Evolutionary conservation across 1,139 yeast genomes (phyloP), one percentile per base, ranked within the genome.

Genomic region (Geotrichum candidum): DNA sequence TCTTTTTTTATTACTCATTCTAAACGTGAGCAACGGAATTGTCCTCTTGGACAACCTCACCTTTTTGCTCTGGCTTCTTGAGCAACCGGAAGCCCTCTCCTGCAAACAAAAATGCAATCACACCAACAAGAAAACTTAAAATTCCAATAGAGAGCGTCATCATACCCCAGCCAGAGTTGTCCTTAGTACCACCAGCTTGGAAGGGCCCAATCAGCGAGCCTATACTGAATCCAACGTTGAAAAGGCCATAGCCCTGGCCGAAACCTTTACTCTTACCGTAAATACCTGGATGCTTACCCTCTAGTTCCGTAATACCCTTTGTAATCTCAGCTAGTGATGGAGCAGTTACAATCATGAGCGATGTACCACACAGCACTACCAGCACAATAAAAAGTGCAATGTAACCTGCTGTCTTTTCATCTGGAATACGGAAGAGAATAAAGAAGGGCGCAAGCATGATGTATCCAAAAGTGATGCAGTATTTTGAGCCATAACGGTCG

Each of bases 231-330:
- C 73, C 74, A 18, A 74, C 69, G 55, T 75, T 75, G 65, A 72
- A 73, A n/a, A 73, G 64, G 1, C 76, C 77, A 58, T 73, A 75
- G 0, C 72, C 76, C 58, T 74, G 76, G 4, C 76, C 77, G 52
- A 66, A 69, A 3, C 76, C 77, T 54, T 71, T 71, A 6, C 74
- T 72, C 13, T 65, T 62, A 5, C 77, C 77, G 53, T 72, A 69
- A 13, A 64, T 63, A 4, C 76, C 76, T 0, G 77, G 77, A 7
- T 61, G 58, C 53, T 63, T 55, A 1, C 64, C 57, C 48, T 73
- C 77, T 15, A 69, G 66, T 1, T 54, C 61, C 23, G 69, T 65
- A 29, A 68, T 69, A 0, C 67, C 68, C n/a, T 65, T 63, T 22
- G 76, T 64, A 56, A 75, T 65, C 53, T 75, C 78, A 4, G 70